A percentile compares a stretch with the other conserved stretches of the same genome.
These are phyloP conservation scores for Gracilaria gracilis DNA, from an alignment of 23 red algal species.

Conservation along the genomic window DNA sequence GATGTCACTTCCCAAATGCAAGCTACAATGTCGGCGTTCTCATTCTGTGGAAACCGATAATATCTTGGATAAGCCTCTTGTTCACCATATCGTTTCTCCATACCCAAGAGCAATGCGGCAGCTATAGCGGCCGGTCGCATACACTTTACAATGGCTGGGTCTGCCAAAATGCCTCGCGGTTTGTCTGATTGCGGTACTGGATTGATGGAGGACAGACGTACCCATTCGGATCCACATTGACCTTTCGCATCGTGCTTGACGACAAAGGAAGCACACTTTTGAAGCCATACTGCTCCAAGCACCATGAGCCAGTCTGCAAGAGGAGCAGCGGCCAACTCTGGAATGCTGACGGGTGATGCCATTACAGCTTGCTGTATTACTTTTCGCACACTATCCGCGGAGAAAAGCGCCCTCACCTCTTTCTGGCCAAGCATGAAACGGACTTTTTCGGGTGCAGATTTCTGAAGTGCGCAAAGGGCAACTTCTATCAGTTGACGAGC, in stretches of 20 bases:
- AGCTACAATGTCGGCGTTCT: conserved; percentile 58
- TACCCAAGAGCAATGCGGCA: conserved; percentile 43
- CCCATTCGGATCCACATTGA: conserved; percentile 13
- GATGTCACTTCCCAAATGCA: conserved; percentile 78
- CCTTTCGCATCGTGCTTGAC: conserved; percentile 38
- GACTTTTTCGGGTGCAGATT: conserved; percentile 62
- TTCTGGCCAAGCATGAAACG: conserved; percentile 19
- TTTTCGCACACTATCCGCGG: conserved; percentile 22
- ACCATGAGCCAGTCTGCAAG: conserved; percentile 80
- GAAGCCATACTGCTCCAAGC: conserved; percentile 73
- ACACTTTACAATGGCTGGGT: conserved; percentile 31
- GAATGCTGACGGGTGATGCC: background rate
- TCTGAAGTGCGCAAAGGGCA: conserved; percentile 55
- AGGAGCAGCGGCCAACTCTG: conserved; percentile 55
- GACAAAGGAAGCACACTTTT: conserved; percentile 37
- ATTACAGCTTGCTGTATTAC: conserved; percentile 22
- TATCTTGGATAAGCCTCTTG: conserved; percentile 62
- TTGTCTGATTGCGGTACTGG: background rate
- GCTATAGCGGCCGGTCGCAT: conserved; percentile 46
- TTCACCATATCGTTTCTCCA: conserved; percentile 74
- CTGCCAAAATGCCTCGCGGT: conserved; percentile 27
- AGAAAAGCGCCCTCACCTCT: conserved; percentile 21
- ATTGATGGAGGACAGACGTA: conserved; percentile 11
- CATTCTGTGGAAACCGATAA: conserved; percentile 47
- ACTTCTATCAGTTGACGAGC: conserved; percentile 51